phyloP scores from a whole-genome alignment of 2,329 filamentous ascomycete species.

The Aspergillus cejpii region DNA sequence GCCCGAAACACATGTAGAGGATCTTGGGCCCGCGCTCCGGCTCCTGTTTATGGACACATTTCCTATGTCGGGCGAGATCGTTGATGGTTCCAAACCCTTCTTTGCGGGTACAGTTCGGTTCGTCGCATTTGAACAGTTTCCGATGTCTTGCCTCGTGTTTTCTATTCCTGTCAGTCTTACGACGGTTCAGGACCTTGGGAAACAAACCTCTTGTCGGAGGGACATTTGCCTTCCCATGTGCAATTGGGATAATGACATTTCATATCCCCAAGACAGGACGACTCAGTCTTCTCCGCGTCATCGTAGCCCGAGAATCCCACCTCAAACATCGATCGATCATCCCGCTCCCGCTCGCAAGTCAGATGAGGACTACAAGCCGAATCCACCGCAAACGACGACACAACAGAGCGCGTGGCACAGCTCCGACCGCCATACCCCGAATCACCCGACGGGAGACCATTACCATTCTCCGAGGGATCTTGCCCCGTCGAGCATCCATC shows the following conservation, averaged over 20 bases:
- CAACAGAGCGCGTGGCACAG: constrained; percentile 25
- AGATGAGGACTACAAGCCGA: constrained; percentile 24
- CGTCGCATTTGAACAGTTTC: constrained; percentile 59
- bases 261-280: constrained; percentile 41
- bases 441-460: constrained; percentile 27
- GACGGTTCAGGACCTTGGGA: neutral
- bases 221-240: constrained; percentile 34
- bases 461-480: constrained; percentile 28
- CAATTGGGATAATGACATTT: constrained; percentile 29
- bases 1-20: constrained; percentile 55
- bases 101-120: constrained; percentile 50
- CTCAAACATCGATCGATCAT: constrained; percentile 18
- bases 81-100: constrained; percentile 73
- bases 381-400: constrained; percentile 26
- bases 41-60: constrained; percentile 58
- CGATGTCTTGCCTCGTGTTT: constrained; percentile 68
- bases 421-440: constrained; percentile 34
- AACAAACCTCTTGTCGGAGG: constrained; percentile 37
- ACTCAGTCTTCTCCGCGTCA: constrained; percentile 36
- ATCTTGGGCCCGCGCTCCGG: constrained; percentile 44
- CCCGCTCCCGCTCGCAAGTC: constrained; percentile 19
- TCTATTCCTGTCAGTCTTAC: constrained; percentile 41
- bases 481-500: constrained; percentile 21
- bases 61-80: constrained; percentile 72
- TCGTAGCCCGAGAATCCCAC: constrained; percentile 7